Evolutionary conservation across 1,284 basidiomycete species (phyloP).

Genomic region (Retiboletus flavoniger): DNA sequence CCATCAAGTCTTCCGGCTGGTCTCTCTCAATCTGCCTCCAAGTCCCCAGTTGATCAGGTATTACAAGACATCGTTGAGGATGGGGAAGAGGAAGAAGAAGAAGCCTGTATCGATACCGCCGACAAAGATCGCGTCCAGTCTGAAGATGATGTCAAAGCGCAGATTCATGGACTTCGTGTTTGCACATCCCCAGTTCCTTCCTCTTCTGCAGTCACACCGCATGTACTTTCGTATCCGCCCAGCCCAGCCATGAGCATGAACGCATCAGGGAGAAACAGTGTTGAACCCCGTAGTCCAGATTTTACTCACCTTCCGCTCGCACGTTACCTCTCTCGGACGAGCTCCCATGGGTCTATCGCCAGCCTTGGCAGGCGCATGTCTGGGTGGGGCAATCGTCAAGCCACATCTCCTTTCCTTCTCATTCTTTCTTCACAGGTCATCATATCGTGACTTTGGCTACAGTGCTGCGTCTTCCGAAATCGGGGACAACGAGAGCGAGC

Average conservation of each 20-base stretch:
- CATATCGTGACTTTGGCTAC: constrained; percentile 15
- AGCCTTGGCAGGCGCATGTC: constrained; percentile 21
- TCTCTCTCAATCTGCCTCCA: constrained; percentile 29
- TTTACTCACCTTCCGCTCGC: constrained; percentile 8
- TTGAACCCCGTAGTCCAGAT: constrained; percentile 27
- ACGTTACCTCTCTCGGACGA: constrained; percentile 29
- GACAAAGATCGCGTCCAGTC: constrained; percentile 4
- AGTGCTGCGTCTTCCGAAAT: constrained; percentile 22
- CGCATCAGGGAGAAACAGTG: constrained; percentile 23
- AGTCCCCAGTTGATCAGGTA: constrained; percentile 33
- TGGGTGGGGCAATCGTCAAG: constrained; percentile 17
- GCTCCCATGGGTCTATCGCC: constrained; percentile 29
- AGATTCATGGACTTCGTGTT: constrained; percentile 63
- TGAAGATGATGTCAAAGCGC: constrained; percentile 30
- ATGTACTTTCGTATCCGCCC: constrained; percentile 23
- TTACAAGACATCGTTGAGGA: constrained; percentile 58
- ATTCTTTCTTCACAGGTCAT: constrained; percentile 14
- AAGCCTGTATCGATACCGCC: constrained; percentile 11
- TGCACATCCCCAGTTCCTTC: constrained; percentile 42
- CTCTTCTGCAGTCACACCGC: constrained; percentile 23
- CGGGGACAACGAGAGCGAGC: constrained; percentile 31
- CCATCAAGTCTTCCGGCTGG: constrained; percentile 39
- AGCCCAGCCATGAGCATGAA: constrained; percentile 22
- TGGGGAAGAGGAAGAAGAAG: constrained; percentile 42
- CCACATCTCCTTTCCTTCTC: neutral